A percentile compares a stretch with the other conserved stretches of the same genome.
Conservation (phyloP, 805 yeast genomes). For the Cyberlindnera euphorbiae region DNA sequence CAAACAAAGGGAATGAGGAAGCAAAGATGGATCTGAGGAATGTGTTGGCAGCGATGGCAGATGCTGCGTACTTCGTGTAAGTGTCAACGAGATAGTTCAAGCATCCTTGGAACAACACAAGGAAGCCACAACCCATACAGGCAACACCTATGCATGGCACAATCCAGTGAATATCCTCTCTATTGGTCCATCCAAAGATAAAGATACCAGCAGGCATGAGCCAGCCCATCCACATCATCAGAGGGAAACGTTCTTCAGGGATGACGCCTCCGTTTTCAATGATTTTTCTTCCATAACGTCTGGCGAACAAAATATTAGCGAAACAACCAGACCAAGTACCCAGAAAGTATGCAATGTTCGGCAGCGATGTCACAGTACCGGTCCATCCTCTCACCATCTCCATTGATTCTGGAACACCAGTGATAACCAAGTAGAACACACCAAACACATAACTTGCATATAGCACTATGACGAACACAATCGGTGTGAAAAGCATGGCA, state of each 20-base stretch:
- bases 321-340: conserved; percentile 34
- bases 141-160: conserved; percentile 55
- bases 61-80: conserved; percentile 53
- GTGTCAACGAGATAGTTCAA: conserved; percentile 59
- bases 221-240: conserved; percentile 45
- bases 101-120: conserved; percentile 54
- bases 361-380: conserved; percentile 31
- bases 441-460: conserved; percentile 48
- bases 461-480: conserved; percentile 38
- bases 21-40: conserved; percentile 55
- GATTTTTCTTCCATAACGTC: conserved; percentile 31
- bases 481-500: conserved; percentile 22
- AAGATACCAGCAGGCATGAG: conserved; percentile 51
- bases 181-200: conserved; percentile 60
- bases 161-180: conserved; percentile 42
- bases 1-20: conserved; percentile 58
- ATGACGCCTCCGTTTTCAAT: conserved; percentile 41
- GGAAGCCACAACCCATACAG: conserved; percentile 47
- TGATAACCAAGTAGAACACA: conserved; percentile 39
- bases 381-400: conserved; percentile 26
- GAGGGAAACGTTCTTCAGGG: conserved; percentile 56
- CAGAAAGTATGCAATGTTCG: conserved; percentile 32
- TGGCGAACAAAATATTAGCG: conserved; percentile 28
- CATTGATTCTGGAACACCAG: conserved; percentile 39
- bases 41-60: conserved; percentile 62